Conservation (phyloP, 345 rosid genomes). For the Eucalyptus guilfoylei region DNA sequence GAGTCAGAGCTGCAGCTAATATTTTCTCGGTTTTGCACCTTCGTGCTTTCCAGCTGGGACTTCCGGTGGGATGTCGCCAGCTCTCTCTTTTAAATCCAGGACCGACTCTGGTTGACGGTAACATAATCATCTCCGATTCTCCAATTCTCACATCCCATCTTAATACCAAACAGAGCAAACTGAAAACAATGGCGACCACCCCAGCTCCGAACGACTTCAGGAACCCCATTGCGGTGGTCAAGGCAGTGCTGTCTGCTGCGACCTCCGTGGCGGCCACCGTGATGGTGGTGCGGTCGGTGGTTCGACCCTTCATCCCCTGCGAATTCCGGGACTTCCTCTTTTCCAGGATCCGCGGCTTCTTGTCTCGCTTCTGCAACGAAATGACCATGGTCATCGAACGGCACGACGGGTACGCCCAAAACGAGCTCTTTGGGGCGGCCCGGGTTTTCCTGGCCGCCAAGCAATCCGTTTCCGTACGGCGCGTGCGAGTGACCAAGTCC, state of each 20-base stretch:
- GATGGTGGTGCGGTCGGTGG: constrained; percentile 28
- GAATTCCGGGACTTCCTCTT: constrained; percentile 16
- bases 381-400: constrained; percentile 36
- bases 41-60: neutral
- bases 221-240: constrained; percentile 8
- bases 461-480: constrained; percentile 14
- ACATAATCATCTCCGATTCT: neutral
- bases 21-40: no score
- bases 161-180: no score
- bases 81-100: neutral
- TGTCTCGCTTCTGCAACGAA: constrained; percentile 21
- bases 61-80: neutral
- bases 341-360: constrained; percentile 6
- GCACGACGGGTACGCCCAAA: constrained; percentile 22
- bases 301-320: constrained; percentile 25
- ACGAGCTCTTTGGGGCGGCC: constrained; percentile 36
- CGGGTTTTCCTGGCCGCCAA: constrained; percentile 22
- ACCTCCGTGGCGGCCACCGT: constrained; percentile 43
- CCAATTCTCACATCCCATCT: neutral
- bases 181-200: neutral
- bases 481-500: constrained; percentile 32
- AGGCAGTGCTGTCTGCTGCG: constrained; percentile 27
- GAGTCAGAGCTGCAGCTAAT: no score
- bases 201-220: no score
- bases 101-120: neutral